Conservation (phyloP, 2,329 filamentous ascomycete species). For the Calonectria ilicicola region DNA sequence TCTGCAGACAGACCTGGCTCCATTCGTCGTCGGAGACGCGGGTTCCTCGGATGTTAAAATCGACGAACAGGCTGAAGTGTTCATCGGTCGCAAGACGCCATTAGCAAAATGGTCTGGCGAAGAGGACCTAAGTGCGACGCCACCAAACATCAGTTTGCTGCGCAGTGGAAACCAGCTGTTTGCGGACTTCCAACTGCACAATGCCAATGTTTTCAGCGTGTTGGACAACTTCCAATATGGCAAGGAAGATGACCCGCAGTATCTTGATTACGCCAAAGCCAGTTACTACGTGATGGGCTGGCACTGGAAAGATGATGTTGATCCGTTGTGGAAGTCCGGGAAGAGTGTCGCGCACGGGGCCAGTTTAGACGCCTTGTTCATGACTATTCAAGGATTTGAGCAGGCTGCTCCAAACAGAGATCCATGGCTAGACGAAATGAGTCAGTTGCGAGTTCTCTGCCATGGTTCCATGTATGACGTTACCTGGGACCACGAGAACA, state of each 20-base stretch:
- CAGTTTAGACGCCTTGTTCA: no score
- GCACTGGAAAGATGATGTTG: slow-evolving; percentile 44
- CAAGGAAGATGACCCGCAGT: slow-evolving; percentile 20
- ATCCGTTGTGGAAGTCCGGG: no score
- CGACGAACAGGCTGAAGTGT: slow-evolving; percentile 54
- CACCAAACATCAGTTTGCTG: no score
- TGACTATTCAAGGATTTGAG: not conserved
- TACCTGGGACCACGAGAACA: slow-evolving; percentile 50
- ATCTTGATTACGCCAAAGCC: slow-evolving; percentile 43
- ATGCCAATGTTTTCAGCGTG: slow-evolving; percentile 55
- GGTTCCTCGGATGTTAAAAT: slow-evolving; percentile 26
- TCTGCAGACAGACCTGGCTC: slow-evolving; percentile 54
- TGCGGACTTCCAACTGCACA: slow-evolving; percentile 55
- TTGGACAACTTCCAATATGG: slow-evolving; percentile 53
- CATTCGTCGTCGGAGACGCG: slow-evolving; percentile 47
- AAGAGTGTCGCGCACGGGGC: no score
- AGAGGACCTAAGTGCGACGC: not conserved
- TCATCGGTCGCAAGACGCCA: slow-evolving; percentile 51
- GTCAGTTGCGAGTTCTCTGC: no score
- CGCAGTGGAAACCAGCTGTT: slow-evolving; percentile 50
- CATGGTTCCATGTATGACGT: slow-evolving; percentile 55
- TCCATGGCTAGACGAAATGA: no score
- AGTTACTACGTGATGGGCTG: slow-evolving; percentile 56
- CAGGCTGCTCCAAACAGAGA: no score
- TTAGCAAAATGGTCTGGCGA: slow-evolving; percentile 20